Evolutionary conservation across 2,329 filamentous ascomycete genomes (phyloP).

Genomic region (Gaeumannomyces tritici): DNA sequence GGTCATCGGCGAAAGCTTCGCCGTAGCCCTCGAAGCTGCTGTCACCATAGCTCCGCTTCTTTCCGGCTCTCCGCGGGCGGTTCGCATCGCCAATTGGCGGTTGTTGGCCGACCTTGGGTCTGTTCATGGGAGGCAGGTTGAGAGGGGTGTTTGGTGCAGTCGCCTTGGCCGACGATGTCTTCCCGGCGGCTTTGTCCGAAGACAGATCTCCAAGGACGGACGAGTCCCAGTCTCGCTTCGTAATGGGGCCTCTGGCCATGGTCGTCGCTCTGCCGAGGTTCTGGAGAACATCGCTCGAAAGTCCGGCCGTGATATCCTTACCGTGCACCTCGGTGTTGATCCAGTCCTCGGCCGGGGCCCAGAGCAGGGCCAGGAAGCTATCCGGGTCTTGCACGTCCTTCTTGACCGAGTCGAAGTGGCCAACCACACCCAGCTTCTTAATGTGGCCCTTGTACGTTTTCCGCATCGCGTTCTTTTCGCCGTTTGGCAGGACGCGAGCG

Average conservation of each 20-base stretch:
- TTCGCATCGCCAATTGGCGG: conserved; percentile 32
- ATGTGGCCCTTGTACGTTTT: conserved; percentile 63
- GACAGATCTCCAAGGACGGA: conserved; percentile 49
- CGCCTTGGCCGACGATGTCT: conserved; percentile 32
- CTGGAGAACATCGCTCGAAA: conserved; percentile 33
- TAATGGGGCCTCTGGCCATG: conserved; percentile 48
- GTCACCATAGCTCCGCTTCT: conserved; percentile 70
- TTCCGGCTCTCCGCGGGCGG: conserved; percentile 55
- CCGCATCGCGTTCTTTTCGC: conserved; percentile 56
- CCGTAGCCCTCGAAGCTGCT: conserved; percentile 66
- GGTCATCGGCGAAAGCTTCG: conserved; percentile 60
- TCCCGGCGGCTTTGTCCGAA: conserved; percentile 27
- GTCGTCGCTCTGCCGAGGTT: conserved; percentile 40
- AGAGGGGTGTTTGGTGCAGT: conserved; percentile 45
- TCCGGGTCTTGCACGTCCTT: conserved; percentile 41
- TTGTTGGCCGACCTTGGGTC: conserved; percentile 28
- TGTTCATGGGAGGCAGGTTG: conserved; percentile 20
- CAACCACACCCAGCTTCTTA: conserved; percentile 51
- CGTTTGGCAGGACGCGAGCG: conserved; percentile 53
- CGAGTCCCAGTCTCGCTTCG: conserved; percentile 45
- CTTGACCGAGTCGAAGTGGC: conserved; percentile 51
- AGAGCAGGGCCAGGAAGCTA: conserved; percentile 42
- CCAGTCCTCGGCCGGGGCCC: conserved; percentile 47
- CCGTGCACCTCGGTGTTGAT: conserved; percentile 42
- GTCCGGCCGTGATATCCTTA: conserved; percentile 43